Base-by-base conservation (phyloP, 305 asterid genomes). In the Fraxinus nigra region DNA sequence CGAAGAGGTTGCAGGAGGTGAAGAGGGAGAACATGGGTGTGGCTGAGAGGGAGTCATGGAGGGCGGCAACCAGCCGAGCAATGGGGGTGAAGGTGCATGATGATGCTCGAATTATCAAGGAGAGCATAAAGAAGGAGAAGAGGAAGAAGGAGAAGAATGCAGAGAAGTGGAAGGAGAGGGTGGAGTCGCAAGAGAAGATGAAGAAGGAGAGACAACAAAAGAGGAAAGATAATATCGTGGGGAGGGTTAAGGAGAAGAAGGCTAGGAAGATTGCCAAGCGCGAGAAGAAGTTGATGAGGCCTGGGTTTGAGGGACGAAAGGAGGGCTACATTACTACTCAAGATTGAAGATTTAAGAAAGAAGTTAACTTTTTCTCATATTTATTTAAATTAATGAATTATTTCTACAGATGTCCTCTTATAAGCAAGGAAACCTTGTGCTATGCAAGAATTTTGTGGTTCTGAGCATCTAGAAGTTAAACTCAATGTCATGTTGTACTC, bases 201-300 rank as follows among this genome's bases (percentile, higher is more conserved):
- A 92, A 87, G 89, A 90, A 48, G 74, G 97, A 89, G 81, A 90
- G 90, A 70, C 99, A 95, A 88, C 82, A 83, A 89, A 95, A 93
- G 93, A 93, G 99, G 91, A 91, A 78, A 80, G 95, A 92, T 18
- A 95, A 95, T 61, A 93, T 95, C 30, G 86, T 74, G 7, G 99
- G 92, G 40, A 91, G 97, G 88, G 89, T 89, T 54, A 90, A 89
- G 32, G 98, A 95, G 72, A 95, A 92, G 82, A 95, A 93, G 93
- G 83, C 24, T 85, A 91, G 97, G 90, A 94, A 87, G 89, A 93
- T 94, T 77, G 97, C 98, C 11, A 94, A 94, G 84, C 90, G 97
- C 54, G 98, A 95, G 94, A 95, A 95, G 97, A 95, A 94, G 89
- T 86, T 95, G 81, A 89, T 93, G 98, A 92, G 99, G 89, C 97